phyloP scores from a whole-genome alignment of 345 rosid genomes.

The Populus tremula region DNA sequence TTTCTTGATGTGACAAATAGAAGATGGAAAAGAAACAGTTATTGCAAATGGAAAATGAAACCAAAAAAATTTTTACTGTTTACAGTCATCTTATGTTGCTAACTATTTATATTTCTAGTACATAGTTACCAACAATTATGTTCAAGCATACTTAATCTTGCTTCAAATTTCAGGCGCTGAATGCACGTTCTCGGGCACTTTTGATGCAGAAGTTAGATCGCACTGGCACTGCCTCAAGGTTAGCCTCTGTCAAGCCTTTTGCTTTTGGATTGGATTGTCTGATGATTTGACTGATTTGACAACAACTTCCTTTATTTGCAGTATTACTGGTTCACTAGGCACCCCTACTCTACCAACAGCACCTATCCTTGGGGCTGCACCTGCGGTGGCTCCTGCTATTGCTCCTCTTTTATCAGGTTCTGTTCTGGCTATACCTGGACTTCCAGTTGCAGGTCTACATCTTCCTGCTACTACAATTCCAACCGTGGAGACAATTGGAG shows the following conservation, averaged over 20 bases:
- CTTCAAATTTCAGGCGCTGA: constrained; percentile 60
- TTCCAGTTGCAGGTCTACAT: constrained; percentile 47
- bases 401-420: constrained; percentile 50
- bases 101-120: not conserved
- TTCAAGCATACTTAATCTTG: constrained; percentile 4
- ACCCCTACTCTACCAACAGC: constrained; percentile 40
- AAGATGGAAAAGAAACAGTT: not conserved
- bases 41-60: not conserved
- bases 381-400: constrained; percentile 43
- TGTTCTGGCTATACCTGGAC: constrained; percentile 53
- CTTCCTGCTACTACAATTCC: constrained; percentile 44
- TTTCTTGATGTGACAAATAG: not conserved
- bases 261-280: not conserved
- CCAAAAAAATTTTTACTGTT: not conserved
- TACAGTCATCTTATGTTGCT: not conserved
- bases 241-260: constrained; percentile 11
- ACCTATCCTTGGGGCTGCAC: constrained; percentile 41
- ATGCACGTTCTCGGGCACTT: constrained; percentile 82
- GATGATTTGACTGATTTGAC: constrained; percentile 6
- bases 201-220: constrained; percentile 96
- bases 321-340: constrained; percentile 35
- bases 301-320: constrained; percentile 19
- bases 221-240: constrained; percentile 80
- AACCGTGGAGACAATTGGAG: constrained; percentile 55
- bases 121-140: not conserved